Percentiles rank a stretch among this genome's conserved stretches.
These are phyloP conservation scores for Erythrobasidium yunnanense DNA, from an alignment of 768 basidiomycete genomes.

Conservation along the genomic window DNA sequence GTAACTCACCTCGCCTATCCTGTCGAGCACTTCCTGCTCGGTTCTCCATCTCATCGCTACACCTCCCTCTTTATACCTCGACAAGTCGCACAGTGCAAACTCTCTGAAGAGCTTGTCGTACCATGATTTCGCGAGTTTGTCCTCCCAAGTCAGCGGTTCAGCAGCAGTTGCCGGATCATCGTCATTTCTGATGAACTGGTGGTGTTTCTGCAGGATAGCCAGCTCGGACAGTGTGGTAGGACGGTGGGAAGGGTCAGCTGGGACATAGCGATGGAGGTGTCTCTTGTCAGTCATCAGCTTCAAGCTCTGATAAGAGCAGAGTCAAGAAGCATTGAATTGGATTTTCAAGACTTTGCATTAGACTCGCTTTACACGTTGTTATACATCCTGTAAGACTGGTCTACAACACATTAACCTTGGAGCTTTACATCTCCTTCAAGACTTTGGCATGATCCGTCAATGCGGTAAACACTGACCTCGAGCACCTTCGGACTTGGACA, in stretches of 20 bases:
- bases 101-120: conserved; percentile 30
- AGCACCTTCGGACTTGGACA: not conserved
- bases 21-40: conserved; percentile 41
- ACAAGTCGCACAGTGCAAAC: conserved; percentile 39
- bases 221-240: conserved; percentile 19
- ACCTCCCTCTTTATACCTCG: conserved; percentile 42
- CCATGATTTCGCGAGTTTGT: conserved; percentile 14
- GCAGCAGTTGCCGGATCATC: not conserved
- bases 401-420: no score
- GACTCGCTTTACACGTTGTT: no score
- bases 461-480: no score
- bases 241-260: not conserved
- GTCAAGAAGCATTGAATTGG: no score
- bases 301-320: no score
- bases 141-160: conserved; percentile 18
- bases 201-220: conserved; percentile 14
- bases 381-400: no score
- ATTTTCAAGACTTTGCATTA: no score
- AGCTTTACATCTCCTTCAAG: no score
- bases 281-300: not conserved
- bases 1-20: conserved; percentile 38
- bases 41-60: conserved; percentile 44
- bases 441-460: no score
- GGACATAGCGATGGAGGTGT: conserved; percentile 20
- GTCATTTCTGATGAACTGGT: conserved; percentile 23